Evolutionary conservation across 148 eudicot genomes (phyloP).

Genomic region (Pouteria glomerata): DNA sequence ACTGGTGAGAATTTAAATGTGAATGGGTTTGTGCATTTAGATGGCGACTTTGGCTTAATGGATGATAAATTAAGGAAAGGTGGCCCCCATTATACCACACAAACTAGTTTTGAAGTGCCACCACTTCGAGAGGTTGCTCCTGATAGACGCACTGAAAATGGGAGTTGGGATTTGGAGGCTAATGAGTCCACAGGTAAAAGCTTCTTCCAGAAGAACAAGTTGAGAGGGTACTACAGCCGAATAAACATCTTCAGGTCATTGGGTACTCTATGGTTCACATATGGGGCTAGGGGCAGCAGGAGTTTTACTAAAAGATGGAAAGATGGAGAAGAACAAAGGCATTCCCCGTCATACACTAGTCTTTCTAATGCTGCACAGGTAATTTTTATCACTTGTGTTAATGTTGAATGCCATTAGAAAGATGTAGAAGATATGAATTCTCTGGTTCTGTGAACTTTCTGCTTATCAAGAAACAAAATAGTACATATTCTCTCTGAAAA

Average conservation of each 20-base stretch:
- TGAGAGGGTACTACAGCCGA: slow-evolving; percentile 15
- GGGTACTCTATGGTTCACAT: slow-evolving; percentile 12
- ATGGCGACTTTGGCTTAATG: background rate
- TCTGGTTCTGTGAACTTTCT: background rate
- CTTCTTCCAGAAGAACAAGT: slow-evolving; percentile 10
- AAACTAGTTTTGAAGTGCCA: slow-evolving; percentile 14
- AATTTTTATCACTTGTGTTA: background rate
- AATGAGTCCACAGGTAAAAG: slow-evolving; percentile 12
- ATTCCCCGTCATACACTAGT: slow-evolving; percentile 3
- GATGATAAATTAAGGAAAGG: slow-evolving; percentile 4
- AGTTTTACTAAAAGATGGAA: slow-evolving; percentile 32
- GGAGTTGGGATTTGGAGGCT: slow-evolving; percentile 27
- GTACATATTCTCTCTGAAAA: too few relatives aligned
- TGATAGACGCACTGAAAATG: slow-evolving; percentile 14
- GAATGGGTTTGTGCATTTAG: slow-evolving; percentile 11
- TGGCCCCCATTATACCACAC: slow-evolving; percentile 10
- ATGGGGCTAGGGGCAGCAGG: slow-evolving; percentile 20
- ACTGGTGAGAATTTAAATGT: slow-evolving; percentile 10
- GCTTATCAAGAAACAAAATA: too few relatives aligned
- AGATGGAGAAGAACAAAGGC: slow-evolving; percentile 32
- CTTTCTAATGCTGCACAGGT: slow-evolving; percentile 21
- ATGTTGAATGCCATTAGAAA: background rate
- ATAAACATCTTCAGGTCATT: slow-evolving; percentile 20
- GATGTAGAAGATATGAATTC: background rate
- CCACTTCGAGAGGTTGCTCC: slow-evolving; percentile 9